Conservation (phyloP, 1,284 basidiomycete genomes). For the Puccinia polysora region DNA sequence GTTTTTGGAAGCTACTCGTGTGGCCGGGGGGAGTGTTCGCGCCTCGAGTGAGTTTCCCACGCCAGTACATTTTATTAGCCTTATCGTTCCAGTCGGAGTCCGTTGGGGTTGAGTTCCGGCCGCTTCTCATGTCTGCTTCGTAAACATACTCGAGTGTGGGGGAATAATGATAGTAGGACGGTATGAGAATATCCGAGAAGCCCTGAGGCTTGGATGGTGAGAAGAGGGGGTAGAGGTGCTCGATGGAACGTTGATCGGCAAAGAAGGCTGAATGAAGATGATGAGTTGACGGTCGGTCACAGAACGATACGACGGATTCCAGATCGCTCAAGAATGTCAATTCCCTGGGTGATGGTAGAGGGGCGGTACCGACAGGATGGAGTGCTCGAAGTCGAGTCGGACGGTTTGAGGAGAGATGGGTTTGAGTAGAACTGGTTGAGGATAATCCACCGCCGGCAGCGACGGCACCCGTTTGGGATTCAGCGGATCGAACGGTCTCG, state of each 20-base stretch:
- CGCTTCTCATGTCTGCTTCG: slow-evolving; percentile 64
- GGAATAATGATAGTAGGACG: slow-evolving; percentile 87
- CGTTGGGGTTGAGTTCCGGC: slow-evolving; percentile 47
- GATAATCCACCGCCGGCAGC: slow-evolving; percentile 50
- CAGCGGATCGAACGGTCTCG: slow-evolving; percentile 60
- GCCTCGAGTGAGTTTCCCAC: slow-evolving; percentile 86
- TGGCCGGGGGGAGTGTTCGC: slow-evolving; percentile 81
- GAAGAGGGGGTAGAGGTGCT: slow-evolving; percentile 79
- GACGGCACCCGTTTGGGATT: slow-evolving; percentile 43
- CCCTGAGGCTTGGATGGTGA: slow-evolving; percentile 78
- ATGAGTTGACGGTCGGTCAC: slow-evolving; percentile 72
- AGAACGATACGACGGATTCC: slow-evolving; percentile 69
- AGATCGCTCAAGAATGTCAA: slow-evolving; percentile 54
- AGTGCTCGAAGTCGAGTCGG: slow-evolving; percentile 54
- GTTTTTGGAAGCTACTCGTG: slow-evolving; percentile 76
- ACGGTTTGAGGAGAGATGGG: slow-evolving; percentile 51
- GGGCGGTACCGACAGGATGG: slow-evolving; percentile 48
- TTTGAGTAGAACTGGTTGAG: slow-evolving; percentile 53
- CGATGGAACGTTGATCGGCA: slow-evolving; percentile 84
- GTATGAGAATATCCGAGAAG: slow-evolving; percentile 82
- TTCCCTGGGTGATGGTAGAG: slow-evolving; percentile 61
- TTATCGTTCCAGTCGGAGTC: slow-evolving; percentile 71
- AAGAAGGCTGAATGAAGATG: slow-evolving; percentile 88
- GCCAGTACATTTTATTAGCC: slow-evolving; percentile 69
- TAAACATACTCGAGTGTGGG: slow-evolving; percentile 78